Conservation (phyloP, 768 basidiomycete species). For the Boletus speciosus region DNA sequence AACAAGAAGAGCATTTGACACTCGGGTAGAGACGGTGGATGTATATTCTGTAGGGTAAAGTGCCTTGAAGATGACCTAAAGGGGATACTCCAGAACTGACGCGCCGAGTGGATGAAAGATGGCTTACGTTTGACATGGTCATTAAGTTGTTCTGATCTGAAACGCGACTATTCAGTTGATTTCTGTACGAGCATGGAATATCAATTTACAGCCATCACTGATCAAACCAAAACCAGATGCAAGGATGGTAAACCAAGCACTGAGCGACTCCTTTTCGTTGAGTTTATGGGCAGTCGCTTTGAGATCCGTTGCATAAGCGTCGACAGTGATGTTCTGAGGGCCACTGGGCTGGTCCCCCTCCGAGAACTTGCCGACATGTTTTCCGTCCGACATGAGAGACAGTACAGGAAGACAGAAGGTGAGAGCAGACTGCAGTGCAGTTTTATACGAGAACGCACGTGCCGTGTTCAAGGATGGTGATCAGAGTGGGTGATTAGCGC, state of each 20-base stretch:
- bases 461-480: conserved; percentile 2
- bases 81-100: conserved; percentile 9
- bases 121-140: conserved; percentile 61
- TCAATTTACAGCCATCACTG: conserved; percentile 52
- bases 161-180: conserved; percentile 3
- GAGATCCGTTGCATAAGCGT: conserved; percentile 22
- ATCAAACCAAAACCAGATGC: conserved; percentile 65
- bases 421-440: neutral
- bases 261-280: conserved; percentile 43
- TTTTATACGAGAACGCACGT: conserved; percentile 31
- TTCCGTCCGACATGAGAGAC: conserved; percentile 22
- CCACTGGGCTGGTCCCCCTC: conserved; percentile 9
- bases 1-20: conserved; percentile 68
- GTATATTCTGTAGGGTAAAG: conserved; percentile 66
- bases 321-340: conserved; percentile 19
- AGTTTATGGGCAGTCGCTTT: conserved; percentile 24
- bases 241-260: conserved; percentile 60
- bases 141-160: conserved; percentile 68
- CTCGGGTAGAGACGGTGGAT: conserved; percentile 56
- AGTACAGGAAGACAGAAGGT: neutral
- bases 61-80: conserved; percentile 59
- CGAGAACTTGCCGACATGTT: conserved; percentile 6
- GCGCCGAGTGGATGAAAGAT: neutral
- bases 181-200: neutral
- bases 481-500: conserved; percentile 1